Conservation (phyloP, 106 monocot genomes). For the Dendrobium huoshanense region DNA sequence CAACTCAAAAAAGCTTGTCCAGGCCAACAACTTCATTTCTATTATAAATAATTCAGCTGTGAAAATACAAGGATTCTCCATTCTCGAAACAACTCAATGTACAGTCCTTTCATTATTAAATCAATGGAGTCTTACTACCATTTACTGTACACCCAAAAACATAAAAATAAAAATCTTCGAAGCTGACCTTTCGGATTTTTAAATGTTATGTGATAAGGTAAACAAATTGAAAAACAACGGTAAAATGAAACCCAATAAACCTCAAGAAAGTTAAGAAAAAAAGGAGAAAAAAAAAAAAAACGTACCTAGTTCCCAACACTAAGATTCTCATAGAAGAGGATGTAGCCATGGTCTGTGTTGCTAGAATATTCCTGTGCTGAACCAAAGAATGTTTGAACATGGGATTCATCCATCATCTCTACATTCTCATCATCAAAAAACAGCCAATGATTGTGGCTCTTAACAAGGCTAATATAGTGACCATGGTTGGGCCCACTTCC, state of each 20-base stretch:
- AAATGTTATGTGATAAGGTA: not conserved
- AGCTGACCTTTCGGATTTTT: not conserved
- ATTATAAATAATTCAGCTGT: no score
- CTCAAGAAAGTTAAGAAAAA: not conserved
- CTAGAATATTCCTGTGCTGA: conserved; percentile 29
- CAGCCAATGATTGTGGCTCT: conserved; percentile 30
- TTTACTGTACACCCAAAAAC: conserved; percentile 1
- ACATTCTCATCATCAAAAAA: conserved; percentile 34
- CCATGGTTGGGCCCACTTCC: conserved; percentile 55
- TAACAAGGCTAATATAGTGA: conserved; percentile 45
- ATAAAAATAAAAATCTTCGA: not conserved
- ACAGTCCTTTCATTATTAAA: conserved; percentile 2
- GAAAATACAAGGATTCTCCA: not conserved
- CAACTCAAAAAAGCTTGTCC: no score
- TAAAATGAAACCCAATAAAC: not conserved
- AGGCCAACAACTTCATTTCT: no score
- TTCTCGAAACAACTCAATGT: not conserved
- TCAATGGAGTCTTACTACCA: not conserved
- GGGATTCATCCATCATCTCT: conserved; percentile 28
- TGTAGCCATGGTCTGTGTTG: conserved; percentile 38
- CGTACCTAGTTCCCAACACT: not conserved
- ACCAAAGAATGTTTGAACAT: conserved; percentile 27
- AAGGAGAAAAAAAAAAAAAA: not conserved
- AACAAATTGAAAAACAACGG: not conserved
- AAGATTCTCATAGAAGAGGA: conserved; percentile 29